These are phyloP conservation scores for Trichoderma lentiforme DNA, from an alignment of 2,329 filamentous ascomycete genomes.

Conservation along the genomic window DNA sequence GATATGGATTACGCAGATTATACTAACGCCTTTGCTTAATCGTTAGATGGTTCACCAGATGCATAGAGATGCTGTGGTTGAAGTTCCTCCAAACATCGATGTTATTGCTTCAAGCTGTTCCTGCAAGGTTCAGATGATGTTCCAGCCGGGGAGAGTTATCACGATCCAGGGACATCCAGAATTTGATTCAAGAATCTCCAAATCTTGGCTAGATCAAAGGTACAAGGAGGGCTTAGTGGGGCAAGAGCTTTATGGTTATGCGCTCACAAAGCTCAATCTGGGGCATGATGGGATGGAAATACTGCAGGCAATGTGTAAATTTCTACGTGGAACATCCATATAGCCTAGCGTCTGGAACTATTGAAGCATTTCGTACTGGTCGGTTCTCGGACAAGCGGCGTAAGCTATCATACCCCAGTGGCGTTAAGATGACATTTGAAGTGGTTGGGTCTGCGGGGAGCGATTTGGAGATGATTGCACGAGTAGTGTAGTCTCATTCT, in stretches of 20 bases:
- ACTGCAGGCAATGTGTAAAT: background rate
- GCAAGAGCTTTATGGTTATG: background rate
- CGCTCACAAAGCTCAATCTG: background rate
- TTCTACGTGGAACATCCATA: background rate
- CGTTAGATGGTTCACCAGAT: background rate
- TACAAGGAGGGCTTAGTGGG: background rate
- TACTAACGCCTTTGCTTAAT: background rate
- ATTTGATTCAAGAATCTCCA: background rate
- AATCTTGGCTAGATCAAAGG: background rate
- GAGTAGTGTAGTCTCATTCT: background rate
- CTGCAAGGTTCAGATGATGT: background rate
- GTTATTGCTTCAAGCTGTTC: background rate
- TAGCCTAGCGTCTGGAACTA: background rate
- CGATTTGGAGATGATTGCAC: background rate
- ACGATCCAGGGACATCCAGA: background rate
- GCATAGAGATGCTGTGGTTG: background rate
- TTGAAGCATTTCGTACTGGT: background rate
- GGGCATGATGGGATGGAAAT: background rate
- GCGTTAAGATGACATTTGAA: background rate
- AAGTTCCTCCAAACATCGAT: background rate
- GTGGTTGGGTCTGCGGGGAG: background rate
- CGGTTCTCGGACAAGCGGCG: background rate
- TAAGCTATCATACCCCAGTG: background rate
- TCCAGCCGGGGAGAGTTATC: background rate
- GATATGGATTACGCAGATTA: background rate